These are phyloP conservation scores for Circinella umbellata DNA, from an alignment of 371 early-diverging fungal genomes.

Conservation along the genomic window DNA sequence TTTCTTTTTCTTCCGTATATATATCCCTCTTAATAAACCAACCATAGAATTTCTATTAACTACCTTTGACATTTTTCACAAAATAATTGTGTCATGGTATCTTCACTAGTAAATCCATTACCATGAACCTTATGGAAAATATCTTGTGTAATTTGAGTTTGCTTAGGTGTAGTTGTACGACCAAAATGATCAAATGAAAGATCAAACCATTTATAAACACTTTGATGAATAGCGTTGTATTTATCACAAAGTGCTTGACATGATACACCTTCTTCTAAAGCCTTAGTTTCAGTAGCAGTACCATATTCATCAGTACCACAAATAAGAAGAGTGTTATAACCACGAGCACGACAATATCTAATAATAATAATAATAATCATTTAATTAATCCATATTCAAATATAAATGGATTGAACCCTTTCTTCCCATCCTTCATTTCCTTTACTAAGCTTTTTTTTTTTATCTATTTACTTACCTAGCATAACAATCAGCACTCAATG, in stretches of 20 bases:
- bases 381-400: background rate
- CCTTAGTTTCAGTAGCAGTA: conserved; percentile 99
- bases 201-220: conserved; percentile 97
- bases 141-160: conserved; percentile 93
- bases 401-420: background rate
- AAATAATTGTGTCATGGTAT: conserved; percentile 89
- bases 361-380: background rate
- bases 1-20: too few species aligned
- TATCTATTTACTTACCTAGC: conserved; percentile 63
- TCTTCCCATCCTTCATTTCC: background rate
- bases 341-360: conserved; percentile 90
- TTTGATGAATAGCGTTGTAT: conserved; percentile 89
- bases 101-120: conserved; percentile 79
- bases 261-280: conserved; percentile 89
- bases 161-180: conserved; percentile 90
- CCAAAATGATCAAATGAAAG: conserved; percentile 98
- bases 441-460: background rate
- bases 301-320: conserved; percentile 99
- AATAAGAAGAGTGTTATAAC: conserved; percentile 92
- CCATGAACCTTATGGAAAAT: conserved; percentile 86
- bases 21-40: background rate
- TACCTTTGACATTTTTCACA: conserved; percentile 88
- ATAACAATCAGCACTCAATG: conserved; percentile 98
- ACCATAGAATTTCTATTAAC: background rate
- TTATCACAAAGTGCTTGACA: conserved; percentile 97